Percentiles rank a stretch among this genome's conserved stretches.
Evolutionary conservation across 2,329 filamentous ascomycete species (phyloP).

Genomic region (Hortaea sp.): DNA sequence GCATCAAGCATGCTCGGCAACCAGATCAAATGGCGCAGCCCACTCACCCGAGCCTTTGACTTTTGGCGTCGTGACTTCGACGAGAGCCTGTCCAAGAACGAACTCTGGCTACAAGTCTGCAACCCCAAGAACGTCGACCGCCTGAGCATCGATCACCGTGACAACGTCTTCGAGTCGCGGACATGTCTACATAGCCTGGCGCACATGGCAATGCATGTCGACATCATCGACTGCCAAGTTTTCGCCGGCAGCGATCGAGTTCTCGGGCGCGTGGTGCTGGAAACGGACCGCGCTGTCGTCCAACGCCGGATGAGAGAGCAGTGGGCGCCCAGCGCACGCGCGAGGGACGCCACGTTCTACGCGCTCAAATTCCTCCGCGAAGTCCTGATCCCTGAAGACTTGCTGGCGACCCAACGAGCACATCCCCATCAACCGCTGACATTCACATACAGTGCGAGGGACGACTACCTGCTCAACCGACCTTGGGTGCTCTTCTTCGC

Average conservation of each 20-base stretch:
- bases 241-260: conserved; percentile 80
- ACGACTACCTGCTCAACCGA: conserved; percentile 81
- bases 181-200: conserved; percentile 87
- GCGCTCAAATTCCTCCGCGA: conserved; percentile 79
- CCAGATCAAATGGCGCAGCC: conserved; percentile 81
- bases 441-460: conserved; percentile 63
- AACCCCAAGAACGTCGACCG: conserved; percentile 20
- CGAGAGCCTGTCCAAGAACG: conserved; percentile 57
- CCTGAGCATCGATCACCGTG: conserved; percentile 37
- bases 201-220: conserved; percentile 96
- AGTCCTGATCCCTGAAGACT: conserved; percentile 57
- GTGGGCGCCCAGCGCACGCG: conserved; percentile 83
- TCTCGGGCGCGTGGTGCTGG: conserved; percentile 74
- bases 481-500: conserved; percentile 96
- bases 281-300: conserved; percentile 69
- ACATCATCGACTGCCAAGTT: conserved; percentile 95
- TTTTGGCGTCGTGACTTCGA: conserved; percentile 92
- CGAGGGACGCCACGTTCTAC: conserved; percentile 85
- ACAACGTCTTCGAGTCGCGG: conserved; percentile 74
- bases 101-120: conserved; percentile 26
- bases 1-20: conserved; percentile 72
- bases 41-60: conserved; percentile 80
- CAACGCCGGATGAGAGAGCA: conserved; percentile 74
- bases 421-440: conserved; percentile 23
- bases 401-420: not conserved